Evolutionary conservation across 345 rosid genomes (phyloP).

Genomic region (Salix arbutifolia): DNA sequence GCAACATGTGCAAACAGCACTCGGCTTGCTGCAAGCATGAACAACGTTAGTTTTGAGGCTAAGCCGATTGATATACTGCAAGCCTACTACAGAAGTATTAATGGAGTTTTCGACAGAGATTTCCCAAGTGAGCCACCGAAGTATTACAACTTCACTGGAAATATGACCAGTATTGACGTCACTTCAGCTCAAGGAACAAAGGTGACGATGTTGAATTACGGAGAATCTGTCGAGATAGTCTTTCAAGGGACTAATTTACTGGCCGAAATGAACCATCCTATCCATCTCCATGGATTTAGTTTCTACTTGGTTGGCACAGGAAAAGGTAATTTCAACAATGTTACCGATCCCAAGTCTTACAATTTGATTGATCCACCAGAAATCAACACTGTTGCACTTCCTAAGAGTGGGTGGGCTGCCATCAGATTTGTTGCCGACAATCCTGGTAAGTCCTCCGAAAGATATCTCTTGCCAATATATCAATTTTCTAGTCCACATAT

Average conservation of each 20-base stretch:
- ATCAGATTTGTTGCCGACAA: slow-evolving; percentile 11
- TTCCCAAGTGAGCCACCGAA: slow-evolving; percentile 22
- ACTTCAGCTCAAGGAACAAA: slow-evolving; percentile 21
- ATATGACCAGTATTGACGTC: not conserved
- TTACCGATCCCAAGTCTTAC: slow-evolving; percentile 17
- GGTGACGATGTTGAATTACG: slow-evolving; percentile 27
- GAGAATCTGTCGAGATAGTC: slow-evolving; percentile 37
- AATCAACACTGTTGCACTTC: slow-evolving; percentile 26
- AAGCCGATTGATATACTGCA: slow-evolving; percentile 24
- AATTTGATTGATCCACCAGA: slow-evolving; percentile 39
- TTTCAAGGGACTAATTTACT: slow-evolving; percentile 38
- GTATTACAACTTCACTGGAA: slow-evolving; percentile 32
- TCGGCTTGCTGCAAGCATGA: slow-evolving; percentile 37
- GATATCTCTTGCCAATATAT: too few relatives aligned
- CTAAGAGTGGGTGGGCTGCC: slow-evolving; percentile 19
- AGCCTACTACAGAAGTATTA: slow-evolving; percentile 38
- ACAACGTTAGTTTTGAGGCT: slow-evolving; percentile 41
- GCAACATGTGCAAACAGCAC: not conserved
- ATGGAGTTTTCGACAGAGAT: slow-evolving; percentile 11
- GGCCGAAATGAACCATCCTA: slow-evolving; percentile 32
- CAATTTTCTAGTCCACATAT: not conserved
- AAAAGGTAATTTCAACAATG: slow-evolving; percentile 31
- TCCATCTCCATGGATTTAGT: slow-evolving; percentile 44
- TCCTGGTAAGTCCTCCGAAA: slow-evolving; percentile 4
- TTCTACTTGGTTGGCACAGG: slow-evolving; percentile 44